Base-by-base conservation (phyloP, 2,329 filamentous ascomycete species). In the Aspergillus sp. region DNA sequence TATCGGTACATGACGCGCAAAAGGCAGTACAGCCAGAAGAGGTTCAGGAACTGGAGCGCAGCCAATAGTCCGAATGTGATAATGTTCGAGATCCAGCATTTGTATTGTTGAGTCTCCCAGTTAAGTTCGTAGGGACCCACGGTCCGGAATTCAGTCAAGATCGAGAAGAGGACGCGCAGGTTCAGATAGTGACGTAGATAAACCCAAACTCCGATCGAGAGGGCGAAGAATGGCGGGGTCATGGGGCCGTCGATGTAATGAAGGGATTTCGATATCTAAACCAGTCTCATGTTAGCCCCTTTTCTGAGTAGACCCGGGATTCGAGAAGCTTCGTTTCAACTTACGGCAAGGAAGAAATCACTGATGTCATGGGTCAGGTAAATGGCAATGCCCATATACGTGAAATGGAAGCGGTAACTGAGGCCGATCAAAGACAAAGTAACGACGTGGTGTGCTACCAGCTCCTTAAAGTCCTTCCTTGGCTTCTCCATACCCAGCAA, bases 331-430 rank as follows among this genome's bases (percentile, higher is more conserved):
- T 27, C 47, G 7, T 12, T 12, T 30, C 42, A 37, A 33, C 56
- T 41, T 79, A 90, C 87, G 32, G 91, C 90, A 36, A 96, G 78
- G 79, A 96, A 96, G 71, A 96, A 95, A 67, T 96, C 90, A 47
- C 85, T 90, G 49, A 96, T 87, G 62, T 97, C 90, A 68, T 95
- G 89, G 7, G 90, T 95, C 49, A 93, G 88, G 68, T 95, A 97
- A 30, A 97, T 89, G 13, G 89, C 88, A 43, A 96, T 71, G 26
- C 90, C 90, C 65, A 97, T 94, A 69, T 95, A 91, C 12, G 90
- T 94, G 67, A 96, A 97, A 70, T 97, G 90, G 75, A 95, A 97
- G 48, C 89, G 83, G 71, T 96, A 97, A 72, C 87, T 93, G 60
- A 91, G 72, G 45, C 71, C 85, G 54, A 97, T 95, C 56, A 97